Evolutionary conservation across 768 basidiomycete genomes (phyloP).

Genomic region (Auricularia sp.): DNA sequence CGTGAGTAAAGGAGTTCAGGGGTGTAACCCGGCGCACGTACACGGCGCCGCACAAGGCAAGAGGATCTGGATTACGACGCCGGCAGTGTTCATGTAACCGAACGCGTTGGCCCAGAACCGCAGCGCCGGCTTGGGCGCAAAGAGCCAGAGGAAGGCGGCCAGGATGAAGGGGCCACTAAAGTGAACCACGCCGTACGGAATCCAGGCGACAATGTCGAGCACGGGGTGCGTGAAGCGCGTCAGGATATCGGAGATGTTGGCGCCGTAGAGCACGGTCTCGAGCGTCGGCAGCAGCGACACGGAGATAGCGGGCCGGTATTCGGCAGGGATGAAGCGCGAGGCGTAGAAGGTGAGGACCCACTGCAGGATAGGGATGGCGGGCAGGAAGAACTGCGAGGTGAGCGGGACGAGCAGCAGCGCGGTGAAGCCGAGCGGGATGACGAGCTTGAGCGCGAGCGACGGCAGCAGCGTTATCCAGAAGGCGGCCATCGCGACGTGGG

Average conservation of each 20-base stretch:
- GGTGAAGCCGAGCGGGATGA: conserved; percentile 63
- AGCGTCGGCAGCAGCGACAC: conserved; percentile 91
- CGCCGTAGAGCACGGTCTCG: conserved; percentile 91
- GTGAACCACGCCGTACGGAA: conserved; percentile 93
- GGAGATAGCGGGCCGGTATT: conserved; percentile 71
- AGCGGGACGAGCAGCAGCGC: conserved; percentile 68
- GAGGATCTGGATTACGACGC: conserved; percentile 79
- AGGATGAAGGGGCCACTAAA: conserved; percentile 82
- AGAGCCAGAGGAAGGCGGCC: conserved; percentile 79
- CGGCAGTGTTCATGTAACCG: conserved; percentile 85
- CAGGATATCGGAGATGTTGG: conserved; percentile 94
- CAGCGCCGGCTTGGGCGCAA: conserved; percentile 69
- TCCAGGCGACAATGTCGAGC: conserved; percentile 89
- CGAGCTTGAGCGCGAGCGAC: conserved; percentile 60
- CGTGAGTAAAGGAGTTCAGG: not conserved
- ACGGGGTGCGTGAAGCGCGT: conserved; percentile 88
- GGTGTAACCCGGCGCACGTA: conserved; percentile 16
- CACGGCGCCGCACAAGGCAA: conserved; percentile 87
- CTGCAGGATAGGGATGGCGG: conserved; percentile 75
- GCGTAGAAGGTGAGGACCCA: conserved; percentile 85
- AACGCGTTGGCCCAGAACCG: conserved; percentile 81
- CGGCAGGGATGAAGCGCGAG: conserved; percentile 71
- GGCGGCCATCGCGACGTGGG: conserved; percentile 49
- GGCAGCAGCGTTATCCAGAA: conserved; percentile 78
- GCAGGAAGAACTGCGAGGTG: conserved; percentile 83